A percentile compares a stretch with the other conserved stretches of the same genome.
phyloP scores from a whole-genome alignment of 305 asterid genomes.

The Solanum chacoense region DNA sequence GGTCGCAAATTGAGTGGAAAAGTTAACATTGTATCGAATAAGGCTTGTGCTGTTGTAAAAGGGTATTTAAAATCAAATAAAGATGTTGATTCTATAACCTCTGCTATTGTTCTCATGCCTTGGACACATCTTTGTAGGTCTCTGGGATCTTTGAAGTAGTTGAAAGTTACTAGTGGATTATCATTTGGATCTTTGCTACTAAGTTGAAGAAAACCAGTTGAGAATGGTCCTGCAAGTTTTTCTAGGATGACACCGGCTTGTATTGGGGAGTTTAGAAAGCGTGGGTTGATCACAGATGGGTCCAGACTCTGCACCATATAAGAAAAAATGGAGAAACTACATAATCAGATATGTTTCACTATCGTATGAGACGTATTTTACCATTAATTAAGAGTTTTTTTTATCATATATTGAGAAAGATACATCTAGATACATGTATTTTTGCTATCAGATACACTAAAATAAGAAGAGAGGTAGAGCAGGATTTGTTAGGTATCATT shows the following conservation, averaged over 20 bases:
- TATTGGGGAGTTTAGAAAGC: background rate
- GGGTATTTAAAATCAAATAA: constrained; percentile 34
- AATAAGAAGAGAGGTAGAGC: background rate
- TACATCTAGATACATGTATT: too few relatives aligned
- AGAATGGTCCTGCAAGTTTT: constrained; percentile 56
- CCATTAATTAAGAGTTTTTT: too few relatives aligned
- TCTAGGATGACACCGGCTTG: constrained; percentile 43
- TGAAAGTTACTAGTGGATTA: constrained; percentile 64
- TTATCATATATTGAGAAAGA: too few relatives aligned
- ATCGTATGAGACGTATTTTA: too few relatives aligned
- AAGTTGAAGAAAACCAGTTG: constrained; percentile 53
- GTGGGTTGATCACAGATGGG: background rate
- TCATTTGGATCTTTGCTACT: constrained; percentile 36
- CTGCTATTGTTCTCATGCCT: constrained; percentile 40
- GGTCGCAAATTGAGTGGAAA: constrained; percentile 43
- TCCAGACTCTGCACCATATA: background rate
- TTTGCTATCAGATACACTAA: too few relatives aligned
- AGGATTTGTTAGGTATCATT: background rate
- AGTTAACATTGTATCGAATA: constrained; percentile 24
- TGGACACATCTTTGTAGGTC: constrained; percentile 58
- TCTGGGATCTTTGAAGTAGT: constrained; percentile 59
- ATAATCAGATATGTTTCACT: too few relatives aligned
- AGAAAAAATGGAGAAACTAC: background rate
- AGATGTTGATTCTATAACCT: constrained; percentile 35
- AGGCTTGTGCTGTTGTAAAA: constrained; percentile 21